Evolutionary conservation across 2,329 filamentous ascomycete genomes (phyloP).

Genomic region (Claviceps humidiphila): DNA sequence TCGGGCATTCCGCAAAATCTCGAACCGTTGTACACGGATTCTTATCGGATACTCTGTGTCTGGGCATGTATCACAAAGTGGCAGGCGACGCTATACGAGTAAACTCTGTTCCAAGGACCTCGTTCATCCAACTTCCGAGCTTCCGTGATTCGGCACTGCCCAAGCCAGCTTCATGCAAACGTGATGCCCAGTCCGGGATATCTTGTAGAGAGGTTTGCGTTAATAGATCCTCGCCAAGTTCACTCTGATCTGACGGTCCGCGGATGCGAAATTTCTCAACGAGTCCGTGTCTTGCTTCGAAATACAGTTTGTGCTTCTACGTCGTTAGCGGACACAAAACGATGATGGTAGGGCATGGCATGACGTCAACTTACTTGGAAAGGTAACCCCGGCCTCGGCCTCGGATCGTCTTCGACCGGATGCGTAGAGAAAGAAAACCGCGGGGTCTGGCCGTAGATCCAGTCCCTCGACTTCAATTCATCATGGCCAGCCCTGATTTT

Average conservation of each 20-base stretch:
- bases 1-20: background rate
- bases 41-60: background rate
- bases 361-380: slow-evolving; percentile 24
- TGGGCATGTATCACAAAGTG: background rate
- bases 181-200: slow-evolving; percentile 15
- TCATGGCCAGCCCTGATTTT: slow-evolving; percentile 29
- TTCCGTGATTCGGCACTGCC: slow-evolving; percentile 10
- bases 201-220: slow-evolving; percentile 8
- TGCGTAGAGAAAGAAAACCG: slow-evolving; percentile 60
- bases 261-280: slow-evolving; percentile 21
- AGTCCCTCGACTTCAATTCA: slow-evolving; percentile 43
- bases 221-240: background rate
- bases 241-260: slow-evolving; percentile 2
- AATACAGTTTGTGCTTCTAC: slow-evolving; percentile 18
- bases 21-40: too few relatives aligned
- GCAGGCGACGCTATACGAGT: slow-evolving; percentile 7
- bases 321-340: background rate
- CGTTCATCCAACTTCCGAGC: slow-evolving; percentile 19
- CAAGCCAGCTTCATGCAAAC: slow-evolving; percentile 15
- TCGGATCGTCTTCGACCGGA: slow-evolving; percentile 43
- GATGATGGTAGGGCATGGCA: background rate
- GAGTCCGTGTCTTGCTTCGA: slow-evolving; percentile 25
- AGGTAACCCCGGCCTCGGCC: slow-evolving; percentile 38
- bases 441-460: slow-evolving; percentile 79
- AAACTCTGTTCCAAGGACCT: slow-evolving; percentile 18